phyloP scores from a whole-genome alignment of 1,284 basidiomycete genomes.

The Ganoderma leucocontextum region DNA sequence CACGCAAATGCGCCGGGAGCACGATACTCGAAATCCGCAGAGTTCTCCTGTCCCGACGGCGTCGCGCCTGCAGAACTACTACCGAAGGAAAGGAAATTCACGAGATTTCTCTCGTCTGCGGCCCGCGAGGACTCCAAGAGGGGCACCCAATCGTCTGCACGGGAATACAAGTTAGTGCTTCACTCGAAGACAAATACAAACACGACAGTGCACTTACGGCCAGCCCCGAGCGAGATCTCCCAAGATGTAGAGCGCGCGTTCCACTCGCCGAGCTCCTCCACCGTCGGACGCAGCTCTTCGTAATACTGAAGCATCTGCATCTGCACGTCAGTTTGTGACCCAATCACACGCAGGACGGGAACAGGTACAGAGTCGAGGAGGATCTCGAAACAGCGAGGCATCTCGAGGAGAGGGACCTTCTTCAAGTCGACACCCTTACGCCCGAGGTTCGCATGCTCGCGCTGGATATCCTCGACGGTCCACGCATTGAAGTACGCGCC shows the following conservation, averaged over 20 bases:
- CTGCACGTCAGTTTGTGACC: background rate
- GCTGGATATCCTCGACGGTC: conserved; percentile 5
- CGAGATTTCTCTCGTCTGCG: background rate
- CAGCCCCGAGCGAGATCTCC: background rate
- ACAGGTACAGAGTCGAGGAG: background rate
- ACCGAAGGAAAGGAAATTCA: background rate
- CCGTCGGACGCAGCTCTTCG: conserved; percentile 25
- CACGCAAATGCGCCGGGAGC: background rate
- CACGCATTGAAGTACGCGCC: conserved; percentile 18
- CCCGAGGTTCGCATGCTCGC: background rate
- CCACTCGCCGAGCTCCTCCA: conserved; percentile 17
- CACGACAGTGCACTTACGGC: background rate
- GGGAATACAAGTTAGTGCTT: background rate
- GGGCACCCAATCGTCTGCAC: background rate
- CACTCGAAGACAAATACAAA: background rate
- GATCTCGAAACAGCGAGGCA: conserved; percentile 8
- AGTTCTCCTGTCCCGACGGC: background rate
- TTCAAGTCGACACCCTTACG: background rate
- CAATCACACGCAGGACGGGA: background rate
- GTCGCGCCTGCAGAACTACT: background rate
- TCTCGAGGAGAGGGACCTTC: background rate
- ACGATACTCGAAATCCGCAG: conserved; percentile 3
- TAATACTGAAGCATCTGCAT: conserved; percentile 32
- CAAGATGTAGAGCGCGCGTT: background rate
- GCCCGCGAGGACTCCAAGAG: background rate